phyloP scores from a whole-genome alignment of 192 early-diverging fungal genomes.

The Coemansia asiatica region DNA sequence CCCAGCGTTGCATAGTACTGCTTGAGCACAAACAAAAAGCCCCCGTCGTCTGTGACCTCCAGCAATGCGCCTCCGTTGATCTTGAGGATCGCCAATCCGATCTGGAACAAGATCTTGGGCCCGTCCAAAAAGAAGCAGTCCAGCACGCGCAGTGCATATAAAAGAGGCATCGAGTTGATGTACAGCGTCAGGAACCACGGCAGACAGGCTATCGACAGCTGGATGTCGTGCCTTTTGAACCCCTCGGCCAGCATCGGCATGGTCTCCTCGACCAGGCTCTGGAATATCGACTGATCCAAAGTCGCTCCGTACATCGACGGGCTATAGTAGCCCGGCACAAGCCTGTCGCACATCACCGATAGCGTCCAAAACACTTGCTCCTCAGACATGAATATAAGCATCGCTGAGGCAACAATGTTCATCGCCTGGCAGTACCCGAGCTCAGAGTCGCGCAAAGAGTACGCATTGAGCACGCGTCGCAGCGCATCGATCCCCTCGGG shows the following conservation, averaged over 20 bases:
- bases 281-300: conserved; percentile 94
- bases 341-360: conserved; percentile 82
- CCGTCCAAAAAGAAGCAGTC: conserved; percentile 99
- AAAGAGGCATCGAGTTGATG: conserved; percentile 94
- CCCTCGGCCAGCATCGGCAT: conserved; percentile 89
- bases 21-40: conserved; percentile 83
- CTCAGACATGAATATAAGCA: conserved; percentile 92
- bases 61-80: conserved; percentile 81
- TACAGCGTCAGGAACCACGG: conserved; percentile 98
- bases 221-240: conserved; percentile 85
- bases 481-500: conserved; percentile 89
- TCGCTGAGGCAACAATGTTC: conserved; percentile 96
- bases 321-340: conserved; percentile 96
- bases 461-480: conserved; percentile 88
- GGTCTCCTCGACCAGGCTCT: conserved; percentile 79
- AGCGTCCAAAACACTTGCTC: conserved; percentile 98
- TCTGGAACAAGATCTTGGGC: conserved; percentile 92
- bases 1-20: conserved; percentile 81
- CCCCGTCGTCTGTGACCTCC: conserved; percentile 68
- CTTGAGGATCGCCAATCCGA: conserved; percentile 88
- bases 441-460: conserved; percentile 81
- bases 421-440: conserved; percentile 99
- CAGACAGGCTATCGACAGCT: conserved; percentile 93
- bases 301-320: conserved; percentile 98
- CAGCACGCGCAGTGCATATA: conserved; percentile 83